Evolutionary conservation across 108 stramenopile species (phyloP), one percentile per base, ranked within the genome.

Genomic region (Cyclotella kingstonii): DNA sequence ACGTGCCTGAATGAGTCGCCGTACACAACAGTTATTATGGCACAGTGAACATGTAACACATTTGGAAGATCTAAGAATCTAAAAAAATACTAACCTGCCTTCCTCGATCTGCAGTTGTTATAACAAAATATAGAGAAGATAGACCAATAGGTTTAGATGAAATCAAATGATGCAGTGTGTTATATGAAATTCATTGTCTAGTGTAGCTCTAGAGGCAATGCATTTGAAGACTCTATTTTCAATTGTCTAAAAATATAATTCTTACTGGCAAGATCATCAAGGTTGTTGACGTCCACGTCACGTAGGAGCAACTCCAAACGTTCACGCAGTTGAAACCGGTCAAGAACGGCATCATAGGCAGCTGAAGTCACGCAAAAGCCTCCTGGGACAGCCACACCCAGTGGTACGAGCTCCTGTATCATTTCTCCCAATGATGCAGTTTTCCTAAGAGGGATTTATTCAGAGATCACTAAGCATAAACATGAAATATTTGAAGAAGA

Each of bases 361-460:
- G 56, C 38, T 3, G 66, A 67, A 14, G 22, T 38, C 7, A 70
- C 62, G 7, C 68, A 60, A 42, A 70, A 70, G 12, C 70, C 70
- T 34, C 63, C 70, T 30, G 70, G 70, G n/a, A 71, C 70, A 2
- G 36, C 26, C 10, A 71, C 70, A 2, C 70, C 70, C 27, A 71
- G 39, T 12, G 70, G 70, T 3, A 63, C 17, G 4, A 71, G 63
- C 23, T 71, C 41, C 12, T 65, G 74, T 18, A 76, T 76, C 74
- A 76, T 76, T 35, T 76, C 74, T 5, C 74, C 74, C 4, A 76
- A 54, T 1, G 74, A 76, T 43, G 74, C 74, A 31, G 74, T 76
- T 23, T 76, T 75, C 4, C 71, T 66, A 35, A 28, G 30, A 19
- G 1, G 31, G 35, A 29, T 11, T 33, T 26, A 21, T 33, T 15